phyloP scores from a whole-genome alignment of 2,329 filamentous ascomycete genomes.

The Claviceps spartinae region DNA sequence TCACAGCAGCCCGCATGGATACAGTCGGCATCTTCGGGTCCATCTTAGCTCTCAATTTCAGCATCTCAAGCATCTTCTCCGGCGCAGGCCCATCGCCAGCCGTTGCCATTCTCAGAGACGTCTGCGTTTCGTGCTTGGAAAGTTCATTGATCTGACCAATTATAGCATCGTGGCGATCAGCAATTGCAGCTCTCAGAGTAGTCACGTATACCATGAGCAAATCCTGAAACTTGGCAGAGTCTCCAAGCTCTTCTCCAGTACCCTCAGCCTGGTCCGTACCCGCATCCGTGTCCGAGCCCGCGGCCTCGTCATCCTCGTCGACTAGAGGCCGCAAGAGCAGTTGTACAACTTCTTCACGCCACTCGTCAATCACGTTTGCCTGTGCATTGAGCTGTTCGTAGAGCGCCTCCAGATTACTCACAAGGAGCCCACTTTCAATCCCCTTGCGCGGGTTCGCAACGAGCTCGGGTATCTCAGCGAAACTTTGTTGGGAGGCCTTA shows the following conservation, averaged over 20 bases:
- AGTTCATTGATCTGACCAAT: conserved; percentile 66
- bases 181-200: conserved; percentile 58
- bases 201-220: conserved; percentile 80
- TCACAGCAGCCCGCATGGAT: conserved; percentile 58
- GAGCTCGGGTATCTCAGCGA: conserved; percentile 48
- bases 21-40: conserved; percentile 36
- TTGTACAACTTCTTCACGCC: conserved; percentile 59
- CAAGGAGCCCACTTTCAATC: conserved; percentile 55
- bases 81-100: conserved; percentile 59
- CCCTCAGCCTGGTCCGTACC: conserved; percentile 53
- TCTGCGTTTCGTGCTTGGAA: conserved; percentile 57
- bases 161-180: conserved; percentile 65
- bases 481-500: conserved; percentile 37
- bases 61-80: conserved; percentile 40
- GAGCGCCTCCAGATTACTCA: conserved; percentile 54
- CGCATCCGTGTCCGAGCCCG: conserved; percentile 68
- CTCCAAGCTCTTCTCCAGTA: conserved; percentile 81
- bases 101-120: conserved; percentile 45
- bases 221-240: conserved; percentile 78
- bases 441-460: conserved; percentile 42
- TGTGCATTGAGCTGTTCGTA: conserved; percentile 57
- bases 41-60: conserved; percentile 30
- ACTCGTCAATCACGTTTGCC: conserved; percentile 55
- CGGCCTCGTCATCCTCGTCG: conserved; percentile 61
- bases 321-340: conserved; percentile 63